Percentiles rank a stretch among this genome's conserved stretches.
phyloP scores from a whole-genome alignment of 176 grass and related monocot genomes.

The Oryza coarctata region DNA sequence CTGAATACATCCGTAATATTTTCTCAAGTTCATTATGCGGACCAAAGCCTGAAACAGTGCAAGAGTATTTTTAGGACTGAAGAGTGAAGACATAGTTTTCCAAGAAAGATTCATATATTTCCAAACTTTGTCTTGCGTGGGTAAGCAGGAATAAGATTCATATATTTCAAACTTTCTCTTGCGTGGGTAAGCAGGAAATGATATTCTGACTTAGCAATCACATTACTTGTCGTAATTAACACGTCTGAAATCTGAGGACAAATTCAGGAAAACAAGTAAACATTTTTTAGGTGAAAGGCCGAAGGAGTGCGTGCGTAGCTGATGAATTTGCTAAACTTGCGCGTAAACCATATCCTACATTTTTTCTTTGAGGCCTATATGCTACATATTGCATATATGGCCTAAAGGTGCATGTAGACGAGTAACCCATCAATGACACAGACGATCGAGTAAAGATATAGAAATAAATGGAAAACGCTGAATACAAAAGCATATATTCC shows the following conservation, averaged over 20 bases:
- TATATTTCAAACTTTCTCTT: neutral
- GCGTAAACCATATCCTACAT: neutral
- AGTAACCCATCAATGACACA: neutral
- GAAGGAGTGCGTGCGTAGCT: neutral
- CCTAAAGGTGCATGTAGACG: neutral
- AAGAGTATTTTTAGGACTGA: neutral
- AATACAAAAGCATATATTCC: neutral
- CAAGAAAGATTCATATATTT: neutral
- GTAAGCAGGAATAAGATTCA: neutral
- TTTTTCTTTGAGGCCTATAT: neutral
- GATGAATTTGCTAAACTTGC: neutral
- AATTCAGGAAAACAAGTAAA: neutral
- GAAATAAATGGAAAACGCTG: conserved; percentile 10
- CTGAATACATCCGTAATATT: conserved; percentile 53
- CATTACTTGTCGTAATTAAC: neutral
- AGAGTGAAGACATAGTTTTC: neutral
- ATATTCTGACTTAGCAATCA: neutral
- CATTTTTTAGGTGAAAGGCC: neutral
- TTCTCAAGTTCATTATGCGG: conserved; percentile 67
- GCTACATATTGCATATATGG: neutral
- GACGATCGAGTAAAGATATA: neutral
- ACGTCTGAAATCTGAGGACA: neutral
- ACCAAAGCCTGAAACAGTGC: conserved; percentile 54
- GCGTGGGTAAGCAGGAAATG: neutral
- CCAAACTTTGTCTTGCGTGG: neutral